phyloP scores from a whole-genome alignment of 2,329 filamentous ascomycete species.

The Sporothrix luriei region DNA sequence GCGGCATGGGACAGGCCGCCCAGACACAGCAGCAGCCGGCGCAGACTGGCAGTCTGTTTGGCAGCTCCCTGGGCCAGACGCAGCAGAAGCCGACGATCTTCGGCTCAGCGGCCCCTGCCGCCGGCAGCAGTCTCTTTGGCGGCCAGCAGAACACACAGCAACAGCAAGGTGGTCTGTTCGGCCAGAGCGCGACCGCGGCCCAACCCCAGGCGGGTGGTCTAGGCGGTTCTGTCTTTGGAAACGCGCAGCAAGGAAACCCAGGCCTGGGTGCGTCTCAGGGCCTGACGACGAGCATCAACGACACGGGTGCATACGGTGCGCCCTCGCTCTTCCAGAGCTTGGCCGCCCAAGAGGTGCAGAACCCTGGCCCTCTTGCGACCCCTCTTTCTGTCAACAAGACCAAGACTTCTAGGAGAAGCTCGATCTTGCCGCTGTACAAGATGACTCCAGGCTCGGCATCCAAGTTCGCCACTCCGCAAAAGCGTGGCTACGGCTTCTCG shows the following conservation, averaged over 20 bases:
- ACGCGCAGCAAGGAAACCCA: slow-evolving; percentile 48
- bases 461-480: slow-evolving; percentile 80
- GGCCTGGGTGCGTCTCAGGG: slow-evolving; percentile 59
- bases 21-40: slow-evolving; percentile 45
- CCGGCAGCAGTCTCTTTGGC: slow-evolving; percentile 59
- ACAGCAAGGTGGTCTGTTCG: slow-evolving; percentile 51
- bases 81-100: slow-evolving; percentile 62
- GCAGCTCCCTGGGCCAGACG: slow-evolving; percentile 51
- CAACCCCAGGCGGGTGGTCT: slow-evolving; percentile 52
- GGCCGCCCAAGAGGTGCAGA: slow-evolving; percentile 61
- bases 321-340: slow-evolving; percentile 81
- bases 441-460: slow-evolving; percentile 79
- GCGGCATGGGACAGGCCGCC: slow-evolving; percentile 44
- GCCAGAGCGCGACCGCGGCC: slow-evolving; percentile 51
- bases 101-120: slow-evolving; percentile 49
- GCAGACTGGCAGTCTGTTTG: slow-evolving; percentile 50
- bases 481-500: slow-evolving; percentile 85
- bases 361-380: slow-evolving; percentile 88
- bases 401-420: slow-evolving; percentile 71
- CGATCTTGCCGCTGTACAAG: slow-evolving; percentile 83
- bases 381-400: slow-evolving; percentile 74
- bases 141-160: slow-evolving; percentile 46
- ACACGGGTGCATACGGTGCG: slow-evolving; percentile 87
- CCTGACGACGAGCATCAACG: slow-evolving; percentile 77
- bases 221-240: slow-evolving; percentile 63